Percentiles rank a stretch among this genome's conserved stretches.
These are phyloP conservation scores for Peronospora belbahrii DNA, from an alignment of 352 stramenopile genomes.

Conservation along the genomic window DNA sequence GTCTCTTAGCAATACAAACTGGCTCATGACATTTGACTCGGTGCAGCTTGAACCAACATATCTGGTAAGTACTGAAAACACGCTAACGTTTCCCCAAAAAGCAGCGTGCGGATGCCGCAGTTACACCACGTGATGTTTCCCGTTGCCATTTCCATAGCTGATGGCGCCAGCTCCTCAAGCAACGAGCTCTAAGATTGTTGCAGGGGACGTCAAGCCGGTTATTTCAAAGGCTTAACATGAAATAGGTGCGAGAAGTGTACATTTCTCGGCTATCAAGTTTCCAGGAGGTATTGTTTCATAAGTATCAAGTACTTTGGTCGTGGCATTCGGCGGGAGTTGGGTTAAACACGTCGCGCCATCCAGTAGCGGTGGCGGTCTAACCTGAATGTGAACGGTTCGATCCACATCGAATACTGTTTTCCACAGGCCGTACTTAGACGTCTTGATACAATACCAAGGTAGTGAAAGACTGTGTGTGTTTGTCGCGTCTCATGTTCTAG, in stretches of 20 bases:
- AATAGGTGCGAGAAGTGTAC: conserved; percentile 1
- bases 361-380: conserved; percentile 5
- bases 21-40: not conserved
- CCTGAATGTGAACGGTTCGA: no score
- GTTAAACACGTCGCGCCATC: conserved; percentile 11
- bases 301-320: conserved; percentile 12
- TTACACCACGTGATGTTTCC: conserved; percentile 10
- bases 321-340: conserved; percentile 7
- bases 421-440: conserved; percentile 4
- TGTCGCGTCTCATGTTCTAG: conserved; percentile 17
- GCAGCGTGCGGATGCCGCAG: no score
- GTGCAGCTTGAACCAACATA: not conserved
- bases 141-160: conserved; percentile 5
- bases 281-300: no score
- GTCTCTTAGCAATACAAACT: conserved; percentile 16
- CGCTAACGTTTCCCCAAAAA: conserved; percentile 9
- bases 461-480: not conserved
- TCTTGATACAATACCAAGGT: not conserved
- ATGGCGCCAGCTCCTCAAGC: conserved; percentile 2
- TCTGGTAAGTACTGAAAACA: conserved; percentile 4
- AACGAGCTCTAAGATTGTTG: not conserved
- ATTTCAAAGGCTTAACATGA: no score
- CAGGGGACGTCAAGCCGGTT: no score
- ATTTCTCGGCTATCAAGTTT: conserved; percentile 5
- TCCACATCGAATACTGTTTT: conserved; percentile 1